Evolutionary conservation across 306 rosid species (phyloP), one percentile per base, ranked within the genome.

Genomic region (Citrullus colocynthis): DNA sequence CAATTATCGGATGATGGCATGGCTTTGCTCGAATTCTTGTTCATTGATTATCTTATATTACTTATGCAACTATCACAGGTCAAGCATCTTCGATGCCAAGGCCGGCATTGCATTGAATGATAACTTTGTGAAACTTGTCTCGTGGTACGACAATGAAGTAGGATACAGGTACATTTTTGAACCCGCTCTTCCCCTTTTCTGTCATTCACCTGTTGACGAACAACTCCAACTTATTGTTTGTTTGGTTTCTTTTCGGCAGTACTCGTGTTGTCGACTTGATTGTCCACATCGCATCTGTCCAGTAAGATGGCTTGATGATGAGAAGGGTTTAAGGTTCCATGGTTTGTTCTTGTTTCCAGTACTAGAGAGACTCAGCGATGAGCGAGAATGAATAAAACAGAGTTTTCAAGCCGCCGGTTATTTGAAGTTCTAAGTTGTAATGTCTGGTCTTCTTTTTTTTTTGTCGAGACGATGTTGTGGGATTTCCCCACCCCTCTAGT

Each of bases 131-230:
- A 92, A 92, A 86, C 13, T 90, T 2, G 87, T 92, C 9, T 7
- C 92, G 0, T 92, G 96, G 97, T 92, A 92, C 15, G 96, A 92
- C 86, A 92, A 92, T 39, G 96, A 92, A 83, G 72, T 81, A 89
- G 96, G 96, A 30, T 92, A 92, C 89, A 92, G 96, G 97, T 92
- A 84, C 79, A 49, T 34, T 28, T 3, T 2, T 34, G 42, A 49
- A 36, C 75, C 6, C 2, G 17, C 51, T 6, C 8, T 59, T 75
- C 18, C 20, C 52, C 21, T 32, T 36, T 79, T 15, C 45, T 81
- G 55, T n/a, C 55, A 10, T 65, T 6, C 5, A 36, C 51, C 24
- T 64, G 17, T 48, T 42, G 52, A 66, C 8, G 71, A 64, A 64
- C 52, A 65, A 65, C 72, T 65, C 73, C 7, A 10, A 66, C 74